Evolutionary conservation across 1,139 yeast species (phyloP).

Genomic region (Torulaspora globosa): DNA sequence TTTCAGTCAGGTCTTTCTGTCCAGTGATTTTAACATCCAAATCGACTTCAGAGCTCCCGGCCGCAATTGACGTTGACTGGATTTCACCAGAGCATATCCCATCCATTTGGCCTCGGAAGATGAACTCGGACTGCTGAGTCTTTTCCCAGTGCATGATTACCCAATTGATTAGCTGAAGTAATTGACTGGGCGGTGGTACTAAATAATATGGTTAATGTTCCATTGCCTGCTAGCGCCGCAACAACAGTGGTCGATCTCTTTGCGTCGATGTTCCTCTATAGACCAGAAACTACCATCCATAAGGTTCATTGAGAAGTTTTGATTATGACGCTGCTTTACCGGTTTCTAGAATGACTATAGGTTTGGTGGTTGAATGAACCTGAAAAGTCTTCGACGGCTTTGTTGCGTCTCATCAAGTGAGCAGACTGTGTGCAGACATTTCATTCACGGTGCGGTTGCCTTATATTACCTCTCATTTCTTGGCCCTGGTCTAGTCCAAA

Average conservation of each 20-base stretch:
- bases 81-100: too few relatives aligned
- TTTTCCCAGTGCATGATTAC: conserved; percentile 77
- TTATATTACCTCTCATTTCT: conserved; percentile 54
- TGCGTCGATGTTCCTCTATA: conserved; percentile 68
- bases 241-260: conserved; percentile 70
- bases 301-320: conserved; percentile 57
- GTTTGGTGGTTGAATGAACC: conserved; percentile 66
- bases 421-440: conserved; percentile 69
- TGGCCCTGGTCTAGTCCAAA: not conserved
- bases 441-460: conserved; percentile 77
- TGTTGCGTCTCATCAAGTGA: conserved; percentile 61
- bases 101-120: conserved; percentile 49
- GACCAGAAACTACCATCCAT: conserved; percentile 62
- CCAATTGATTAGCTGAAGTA: conserved; percentile 84
- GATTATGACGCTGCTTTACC: conserved; percentile 63
- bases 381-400: conserved; percentile 63
- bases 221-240: conserved; percentile 74
- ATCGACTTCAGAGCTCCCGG: conserved; percentile 59
- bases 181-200: conserved; percentile 85
- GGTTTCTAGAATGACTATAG: conserved; percentile 40
- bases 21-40: conserved; percentile 54
- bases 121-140: conserved; percentile 55
- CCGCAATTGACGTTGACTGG: too few relatives aligned
- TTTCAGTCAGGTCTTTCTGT: not conserved
- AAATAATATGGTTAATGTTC: conserved; percentile 62